Conservation (phyloP, 345 rosid genomes). For the Pistacia vera region DNA sequence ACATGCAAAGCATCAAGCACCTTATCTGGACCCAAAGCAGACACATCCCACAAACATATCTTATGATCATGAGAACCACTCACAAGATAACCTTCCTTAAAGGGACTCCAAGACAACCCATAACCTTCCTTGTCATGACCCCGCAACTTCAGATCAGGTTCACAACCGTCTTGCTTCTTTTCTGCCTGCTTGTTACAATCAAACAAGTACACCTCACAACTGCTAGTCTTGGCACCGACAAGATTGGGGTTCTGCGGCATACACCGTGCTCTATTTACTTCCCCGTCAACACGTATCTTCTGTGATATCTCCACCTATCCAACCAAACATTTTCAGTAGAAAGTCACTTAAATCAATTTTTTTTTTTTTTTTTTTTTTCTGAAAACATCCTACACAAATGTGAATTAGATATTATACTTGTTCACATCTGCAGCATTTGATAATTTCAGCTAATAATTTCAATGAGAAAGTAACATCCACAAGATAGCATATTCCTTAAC, state of each 20-base stretch:
- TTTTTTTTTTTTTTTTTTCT: background rate
- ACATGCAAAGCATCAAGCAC: slow-evolving; percentile 63
- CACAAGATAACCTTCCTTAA: slow-evolving; percentile 79
- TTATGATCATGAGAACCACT: slow-evolving; percentile 88
- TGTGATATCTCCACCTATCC: slow-evolving; percentile 75
- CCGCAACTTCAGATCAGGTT: slow-evolving; percentile 80
- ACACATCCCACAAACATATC: slow-evolving; percentile 90
- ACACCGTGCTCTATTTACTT: slow-evolving; percentile 87
- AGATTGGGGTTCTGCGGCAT: slow-evolving; percentile 83
- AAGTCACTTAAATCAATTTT: background rate
- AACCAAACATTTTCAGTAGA: slow-evolving; percentile 10
- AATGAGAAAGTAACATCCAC: background rate
- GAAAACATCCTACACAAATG: background rate
- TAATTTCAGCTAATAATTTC: background rate
- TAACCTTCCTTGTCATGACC: slow-evolving; percentile 97
- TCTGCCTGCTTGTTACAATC: slow-evolving; percentile 60
- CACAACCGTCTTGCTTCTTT: slow-evolving; percentile 49
- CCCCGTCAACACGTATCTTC: slow-evolving; percentile 83
- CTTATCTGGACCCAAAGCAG: slow-evolving; percentile 58
- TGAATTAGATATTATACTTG: background rate
- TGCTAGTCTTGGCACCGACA: slow-evolving; percentile 82
- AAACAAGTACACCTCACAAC: slow-evolving; percentile 76
- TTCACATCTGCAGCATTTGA: background rate
- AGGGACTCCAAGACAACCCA: slow-evolving; percentile 90
- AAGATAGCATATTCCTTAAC: background rate